Base-by-base conservation (phyloP, 768 basidiomycete genomes). In the Boletus tomentosulus region DNA sequence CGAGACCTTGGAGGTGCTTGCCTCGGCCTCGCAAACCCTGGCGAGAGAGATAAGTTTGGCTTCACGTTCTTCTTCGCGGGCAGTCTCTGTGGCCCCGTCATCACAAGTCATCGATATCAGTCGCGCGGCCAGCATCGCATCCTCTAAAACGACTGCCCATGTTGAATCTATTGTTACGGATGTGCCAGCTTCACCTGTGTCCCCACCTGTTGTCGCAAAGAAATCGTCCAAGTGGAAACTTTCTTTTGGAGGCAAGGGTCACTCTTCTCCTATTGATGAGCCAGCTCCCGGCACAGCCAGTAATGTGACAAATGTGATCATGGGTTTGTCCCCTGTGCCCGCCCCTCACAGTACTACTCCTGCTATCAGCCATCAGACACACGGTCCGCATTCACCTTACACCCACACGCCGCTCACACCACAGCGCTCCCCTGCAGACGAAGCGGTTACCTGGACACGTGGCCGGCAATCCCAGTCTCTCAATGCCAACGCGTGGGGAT, bases 41-140 rank as follows among this genome's bases (percentile, higher is more conserved):
- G 93, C 88, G 22, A 78, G 93, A 57, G 89, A 95, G 72, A 82
- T 96, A 62, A 89, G 87, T 63, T 79, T 79, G 56, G 83, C 82
- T 1, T 83, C 82, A 16, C 77, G 74, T 52, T 72, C 78, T 9
- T 78, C 78, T 8, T 76, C 78, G 0, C 71, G 68, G 6, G 66
- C 64, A 12, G 46, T 56, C 19, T 53, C 60, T 38, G 35, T 43
- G 16, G 22, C 57, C 6, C 25, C 57, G 16, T 57, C 67, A 12
- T 62, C 57, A 5, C 55, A 50, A 1, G 48, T 61, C 42, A 46
- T 64, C 6, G 61, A 67, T 22, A 60, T 71, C 55, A 60, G 63
- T 53, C 63, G 61, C 19, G 57, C 48, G 13, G 53, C 56, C 30
- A 66, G 65, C 38, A 56, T 55, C 37, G 56, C 64, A 38, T 64